phyloP scores from a whole-genome alignment of 164 flowering plant species.

The Tetrastigma voinierianum region DNA sequence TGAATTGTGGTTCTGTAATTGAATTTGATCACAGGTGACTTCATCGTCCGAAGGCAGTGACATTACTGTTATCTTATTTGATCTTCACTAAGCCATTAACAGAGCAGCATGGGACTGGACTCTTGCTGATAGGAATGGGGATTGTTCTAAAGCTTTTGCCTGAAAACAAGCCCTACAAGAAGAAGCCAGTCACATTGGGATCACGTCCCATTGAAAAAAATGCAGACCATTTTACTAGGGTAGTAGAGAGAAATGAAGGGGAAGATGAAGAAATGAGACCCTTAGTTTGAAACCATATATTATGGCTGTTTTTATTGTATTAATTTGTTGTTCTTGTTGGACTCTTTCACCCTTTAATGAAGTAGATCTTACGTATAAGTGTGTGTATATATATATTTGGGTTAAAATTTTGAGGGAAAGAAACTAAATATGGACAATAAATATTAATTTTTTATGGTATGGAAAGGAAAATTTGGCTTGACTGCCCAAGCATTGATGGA shows the following conservation, averaged over 20 bases:
- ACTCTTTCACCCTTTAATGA: neutral
- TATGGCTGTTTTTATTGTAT: neutral
- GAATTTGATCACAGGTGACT: conserved; percentile 52
- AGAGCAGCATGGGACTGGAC: conserved; percentile 86
- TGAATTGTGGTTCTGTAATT: neutral
- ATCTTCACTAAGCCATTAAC: conserved; percentile 94
- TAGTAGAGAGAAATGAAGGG: conserved; percentile 11
- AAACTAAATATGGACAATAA: no score
- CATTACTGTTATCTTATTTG: conserved; percentile 76
- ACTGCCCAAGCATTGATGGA: no score
- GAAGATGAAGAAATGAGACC: conserved; percentile 49
- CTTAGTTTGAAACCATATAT: conserved; percentile 28
- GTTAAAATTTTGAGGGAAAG: no score
- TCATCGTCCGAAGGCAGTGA: conserved; percentile 90
- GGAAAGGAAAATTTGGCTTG: no score
- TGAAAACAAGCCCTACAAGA: conserved; percentile 35
- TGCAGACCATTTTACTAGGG: neutral
- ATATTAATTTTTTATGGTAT: no score
- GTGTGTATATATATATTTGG: no score
- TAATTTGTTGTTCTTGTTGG: neutral
- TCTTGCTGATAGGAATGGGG: conserved; percentile 85
- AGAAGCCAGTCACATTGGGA: neutral
- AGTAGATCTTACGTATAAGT: no score
- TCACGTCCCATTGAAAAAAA: conserved; percentile 7
- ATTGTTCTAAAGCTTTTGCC: conserved; percentile 77